Evolutionary conservation across 176 grass and related monocot species (phyloP).

Genomic region (Avena insularis): DNA sequence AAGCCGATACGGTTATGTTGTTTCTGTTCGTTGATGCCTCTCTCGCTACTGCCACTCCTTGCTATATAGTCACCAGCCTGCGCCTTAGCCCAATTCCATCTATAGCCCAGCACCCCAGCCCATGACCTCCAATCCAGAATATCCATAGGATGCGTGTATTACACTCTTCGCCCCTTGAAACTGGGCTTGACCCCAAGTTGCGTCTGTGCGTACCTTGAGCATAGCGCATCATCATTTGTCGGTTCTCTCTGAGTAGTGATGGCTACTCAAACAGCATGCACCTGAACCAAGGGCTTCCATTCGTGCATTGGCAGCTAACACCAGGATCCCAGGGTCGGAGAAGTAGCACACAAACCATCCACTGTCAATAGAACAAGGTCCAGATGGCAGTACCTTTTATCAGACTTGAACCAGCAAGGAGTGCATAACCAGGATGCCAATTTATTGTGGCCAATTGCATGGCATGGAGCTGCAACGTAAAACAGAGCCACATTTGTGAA

Average conservation of each 20-base stretch:
- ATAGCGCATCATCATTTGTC: background rate
- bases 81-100: no score
- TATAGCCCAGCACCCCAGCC: background rate
- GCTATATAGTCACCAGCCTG: background rate
- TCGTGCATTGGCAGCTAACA: background rate
- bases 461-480: background rate
- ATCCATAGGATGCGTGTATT: background rate
- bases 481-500: background rate
- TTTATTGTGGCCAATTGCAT: background rate
- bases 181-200: no score
- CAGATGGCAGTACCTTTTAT: background rate
- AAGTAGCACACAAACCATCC: background rate
- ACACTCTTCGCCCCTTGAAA: background rate
- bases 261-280: background rate
- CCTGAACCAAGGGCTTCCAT: background rate
- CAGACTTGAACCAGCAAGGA: background rate
- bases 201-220: no score
- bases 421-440: background rate
- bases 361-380: background rate
- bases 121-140: background rate
- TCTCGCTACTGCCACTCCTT: background rate
- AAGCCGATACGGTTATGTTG: no score
- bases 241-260: background rate
- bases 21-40: no score
- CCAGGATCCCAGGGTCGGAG: slow-evolving; percentile 1